These are phyloP conservation scores for Elsinoe arachidis DNA, from an alignment of 2,329 filamentous ascomycete species.

Conservation along the genomic window DNA sequence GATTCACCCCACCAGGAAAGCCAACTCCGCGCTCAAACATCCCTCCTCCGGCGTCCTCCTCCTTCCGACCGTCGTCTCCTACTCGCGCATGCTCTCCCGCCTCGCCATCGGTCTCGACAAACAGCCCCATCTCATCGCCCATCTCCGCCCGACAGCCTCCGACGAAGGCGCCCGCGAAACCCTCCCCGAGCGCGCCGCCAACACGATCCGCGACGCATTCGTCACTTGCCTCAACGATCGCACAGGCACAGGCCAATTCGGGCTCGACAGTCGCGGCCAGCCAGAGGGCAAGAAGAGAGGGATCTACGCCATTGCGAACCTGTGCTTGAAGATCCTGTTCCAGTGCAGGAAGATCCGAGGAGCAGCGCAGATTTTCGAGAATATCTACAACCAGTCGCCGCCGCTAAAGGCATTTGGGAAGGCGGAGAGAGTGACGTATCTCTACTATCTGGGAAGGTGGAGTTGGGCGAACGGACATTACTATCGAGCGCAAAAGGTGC, in stretches of 20 bases:
- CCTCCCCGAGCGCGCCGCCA: conserved; percentile 77
- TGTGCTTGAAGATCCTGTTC: conserved; percentile 81
- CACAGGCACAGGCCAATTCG: conserved; percentile 49
- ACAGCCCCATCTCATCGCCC: conserved; percentile 64
- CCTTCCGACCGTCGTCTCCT: conserved; percentile 71
- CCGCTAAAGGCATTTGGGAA: conserved; percentile 75
- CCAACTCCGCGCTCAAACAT: conserved; percentile 72
- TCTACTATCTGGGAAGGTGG: conserved; percentile 90
- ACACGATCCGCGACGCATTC: conserved; percentile 83
- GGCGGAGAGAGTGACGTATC: conserved; percentile 78
- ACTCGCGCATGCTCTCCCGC: conserved; percentile 70
- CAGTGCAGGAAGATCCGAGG: conserved; percentile 77
- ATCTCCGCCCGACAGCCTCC: conserved; percentile 41
- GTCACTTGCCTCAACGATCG: conserved; percentile 81
- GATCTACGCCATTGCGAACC: conserved; percentile 86
- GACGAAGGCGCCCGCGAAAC: conserved; percentile 62
- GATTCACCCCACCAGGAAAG: conserved; percentile 49
- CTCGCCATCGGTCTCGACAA: conserved; percentile 79
- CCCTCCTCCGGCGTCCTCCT: conserved; percentile 72
- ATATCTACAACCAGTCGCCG: conserved; percentile 75
- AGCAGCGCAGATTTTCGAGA: conserved; percentile 80
- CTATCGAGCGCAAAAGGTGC: conserved; percentile 61
- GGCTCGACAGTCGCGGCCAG: conserved; percentile 45
- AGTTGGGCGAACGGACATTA: conserved; percentile 80
- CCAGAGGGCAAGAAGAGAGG: conserved; percentile 79